Percentiles rank a stretch among this genome's conserved stretches.
These are phyloP conservation scores for Botrytis medusae DNA, from an alignment of 2,329 filamentous ascomycete genomes.

Conservation along the genomic window DNA sequence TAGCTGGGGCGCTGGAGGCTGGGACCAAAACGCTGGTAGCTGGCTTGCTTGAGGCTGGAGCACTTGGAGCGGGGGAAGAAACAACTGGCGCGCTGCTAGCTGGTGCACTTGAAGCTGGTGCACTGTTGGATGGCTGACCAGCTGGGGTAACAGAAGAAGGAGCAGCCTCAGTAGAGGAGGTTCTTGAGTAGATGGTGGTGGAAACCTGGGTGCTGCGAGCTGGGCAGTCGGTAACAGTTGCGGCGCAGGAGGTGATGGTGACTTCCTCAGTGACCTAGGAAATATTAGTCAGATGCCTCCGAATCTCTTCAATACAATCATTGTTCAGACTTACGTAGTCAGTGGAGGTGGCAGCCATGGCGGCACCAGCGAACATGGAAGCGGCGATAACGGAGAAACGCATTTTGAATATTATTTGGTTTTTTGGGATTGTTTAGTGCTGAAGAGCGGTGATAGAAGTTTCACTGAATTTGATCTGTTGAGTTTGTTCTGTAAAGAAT, in stretches of 20 bases:
- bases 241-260: conserved; percentile 23
- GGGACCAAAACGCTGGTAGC: neutral
- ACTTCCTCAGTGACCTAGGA: conserved; percentile 20
- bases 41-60: neutral
- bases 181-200: conserved; percentile 11
- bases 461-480: conserved; percentile 27
- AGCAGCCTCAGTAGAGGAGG: conserved; percentile 1
- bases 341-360: conserved; percentile 21
- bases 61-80: neutral
- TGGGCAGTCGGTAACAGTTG: conserved; percentile 24
- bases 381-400: conserved; percentile 28
- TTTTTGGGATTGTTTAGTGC: conserved; percentile 22
- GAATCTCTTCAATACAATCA: neutral
- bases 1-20: neutral
- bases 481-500: conserved; percentile 39
- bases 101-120: neutral
- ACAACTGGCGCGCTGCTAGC: neutral
- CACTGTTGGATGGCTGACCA: neutral
- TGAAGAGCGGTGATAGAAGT: conserved; percentile 30
- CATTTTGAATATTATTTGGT: conserved; percentile 25
- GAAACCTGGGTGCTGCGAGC: conserved; percentile 20
- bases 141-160: conserved; percentile 8
- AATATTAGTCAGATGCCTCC: neutral
- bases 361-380: conserved; percentile 24
- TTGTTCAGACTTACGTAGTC: conserved; percentile 13